phyloP scores from a whole-genome alignment of 129 eudicot genomes.

The Ambrosia trifida region DNA sequence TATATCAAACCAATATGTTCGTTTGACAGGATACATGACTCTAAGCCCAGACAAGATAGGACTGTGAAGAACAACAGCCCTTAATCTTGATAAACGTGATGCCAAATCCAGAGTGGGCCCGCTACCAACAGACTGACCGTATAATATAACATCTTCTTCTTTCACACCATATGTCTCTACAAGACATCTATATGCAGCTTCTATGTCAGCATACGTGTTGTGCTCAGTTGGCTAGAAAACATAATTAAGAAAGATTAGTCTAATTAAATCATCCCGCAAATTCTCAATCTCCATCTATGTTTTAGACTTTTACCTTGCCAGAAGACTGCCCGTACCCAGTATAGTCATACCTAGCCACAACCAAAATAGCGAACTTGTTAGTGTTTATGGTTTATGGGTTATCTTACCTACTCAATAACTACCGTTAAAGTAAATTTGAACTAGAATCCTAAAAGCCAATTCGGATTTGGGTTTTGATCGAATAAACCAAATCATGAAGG shows the following conservation, averaged over 20 bases:
- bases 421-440: not conserved
- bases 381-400: not conserved
- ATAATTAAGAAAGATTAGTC: not conserved
- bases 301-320: conserved; percentile 62
- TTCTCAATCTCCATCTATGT: not conserved
- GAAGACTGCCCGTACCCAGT: conserved; percentile 91
- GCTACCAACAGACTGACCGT: conserved; percentile 96
- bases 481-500: too few relatives aligned
- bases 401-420: conserved; percentile 1
- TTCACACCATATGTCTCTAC: conserved; percentile 65
- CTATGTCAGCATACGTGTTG: conserved; percentile 89
- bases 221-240: conserved; percentile 75
- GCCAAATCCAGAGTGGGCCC: conserved; percentile 94
- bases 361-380: conserved; percentile 22
- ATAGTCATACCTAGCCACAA: conserved; percentile 73
- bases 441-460: too few relatives aligned
- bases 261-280: conserved; percentile 15
- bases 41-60: conserved; percentile 90
- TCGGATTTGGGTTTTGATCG: too few relatives aligned
- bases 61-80: conserved; percentile 97
- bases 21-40: conserved; percentile 98
- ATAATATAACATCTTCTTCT: conserved; percentile 82
- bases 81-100: conserved; percentile 66
- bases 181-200: conserved; percentile 87
- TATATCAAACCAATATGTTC: conserved; percentile 93